Base-by-base conservation (phyloP, 108 stramenopile genomes). In the Pseudonitzschia delicatissima region DNA sequence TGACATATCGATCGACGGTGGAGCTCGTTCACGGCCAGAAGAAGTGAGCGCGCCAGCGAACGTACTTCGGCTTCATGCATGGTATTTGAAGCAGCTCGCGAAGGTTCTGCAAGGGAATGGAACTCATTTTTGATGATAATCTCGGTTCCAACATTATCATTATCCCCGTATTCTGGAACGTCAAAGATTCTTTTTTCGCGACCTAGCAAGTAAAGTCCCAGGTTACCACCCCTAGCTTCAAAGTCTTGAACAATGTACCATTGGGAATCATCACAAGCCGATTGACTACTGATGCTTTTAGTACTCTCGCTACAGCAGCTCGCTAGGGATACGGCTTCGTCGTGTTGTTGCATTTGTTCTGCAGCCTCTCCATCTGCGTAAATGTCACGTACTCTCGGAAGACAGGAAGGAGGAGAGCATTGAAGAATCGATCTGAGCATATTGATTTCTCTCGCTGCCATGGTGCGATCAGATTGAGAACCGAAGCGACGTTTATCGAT, bases 241-340 rank as follows among this genome's bases (percentile, higher is more conserved):
- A 27, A 62, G 6, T 72, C 60, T 61, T 50, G 62, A 8, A 72
- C 71, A 20, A 72, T 34, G 42, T 64, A 72, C 25, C 40, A 42
- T 15, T 15, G 15, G 15, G 15, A 11, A 42, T 42, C 40, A 42
- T 42, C 40, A 42, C 36, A 57, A 5, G 71, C 31, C 64, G 23
- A 32, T 47, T 13, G 42, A 64, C 53, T 33, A 57, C 29, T 6
- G 53, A 57, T 13, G 44, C 0, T 13, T 64, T 32, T 6, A 45
- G 20, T 5, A 62, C 23, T 33, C 28, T 25, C n/a, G 60, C 40
- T 21, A 61, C 2, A 23, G 37, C 15, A 17, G 21, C 1, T 42
- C 21, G 6, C 3, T 32, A 18, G 13, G 12, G 13, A 20, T 17
- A 27, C 12, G 12, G 32, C 4, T 35, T 59, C 35, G 58, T 15